Base-by-base conservation (phyloP, 2,329 filamentous ascomycete species). In the Pseudomassariella vexata region DNA sequence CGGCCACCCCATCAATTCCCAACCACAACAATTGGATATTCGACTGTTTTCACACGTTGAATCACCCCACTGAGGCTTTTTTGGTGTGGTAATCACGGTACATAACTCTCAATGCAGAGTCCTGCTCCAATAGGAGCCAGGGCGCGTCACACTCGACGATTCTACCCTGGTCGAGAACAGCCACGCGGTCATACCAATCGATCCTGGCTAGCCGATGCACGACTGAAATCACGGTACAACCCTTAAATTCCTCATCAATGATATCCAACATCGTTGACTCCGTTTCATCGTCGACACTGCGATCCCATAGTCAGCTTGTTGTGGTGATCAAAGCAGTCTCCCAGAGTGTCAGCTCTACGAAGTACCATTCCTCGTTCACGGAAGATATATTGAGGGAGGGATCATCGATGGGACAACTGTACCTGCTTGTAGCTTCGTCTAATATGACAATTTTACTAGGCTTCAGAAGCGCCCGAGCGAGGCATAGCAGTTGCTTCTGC, bases 171-270 rank as follows among this genome's bases (percentile, higher is more conserved):
- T 35, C 30, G 2, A 38, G 32, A 11, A 38, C 27, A 16, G 19
- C n/a, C 6, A 38, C 31, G 9, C 15, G 24, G 22, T 38, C 36
- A 21, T 35, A 38, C 15, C 24, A 19, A 24, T 22, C 15, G 7
- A 38, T 17, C 18, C 30, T 21, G 14, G 20, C 9, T 8, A 38
- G 32, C 16, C 36, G 20, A 24, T 38, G 36, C 20, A 27, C 19
- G n/a, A 30, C 26, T 24, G 30, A 21, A n/a, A 38, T 35, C 27
- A 38, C 19, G 9, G 36, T 38, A 6, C 28, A 23, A 18, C 10
- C 24, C 17, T 9, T 19, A 20, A 38, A 35, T 7, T 34, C 36
- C 6, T 12, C 12, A n/a, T 24, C 19, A 22, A 35, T 30, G 19
- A 38, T 16, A 8, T n/a, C 21, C 19, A 35, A 22, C 9, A 38